Conservation (phyloP, 2,329 filamentous ascomycete genomes). For the Ceratocystis albifundus region DNA sequence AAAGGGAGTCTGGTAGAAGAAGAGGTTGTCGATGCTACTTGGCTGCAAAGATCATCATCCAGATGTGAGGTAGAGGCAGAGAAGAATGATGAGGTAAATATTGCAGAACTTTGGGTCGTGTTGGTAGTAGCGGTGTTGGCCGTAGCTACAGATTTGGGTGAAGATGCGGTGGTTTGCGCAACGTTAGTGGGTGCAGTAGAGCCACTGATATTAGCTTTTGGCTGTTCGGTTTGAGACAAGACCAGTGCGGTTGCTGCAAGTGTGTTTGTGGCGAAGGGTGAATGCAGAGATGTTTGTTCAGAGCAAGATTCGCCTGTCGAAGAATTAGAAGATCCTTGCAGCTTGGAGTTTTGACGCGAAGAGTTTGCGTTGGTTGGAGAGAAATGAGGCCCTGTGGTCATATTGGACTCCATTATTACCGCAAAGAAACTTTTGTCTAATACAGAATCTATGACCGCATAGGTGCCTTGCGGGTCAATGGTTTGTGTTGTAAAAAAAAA, state of each 20-base stretch:
- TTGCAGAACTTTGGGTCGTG: slow-evolving; percentile 17
- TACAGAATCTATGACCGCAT: background rate
- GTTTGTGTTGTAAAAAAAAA: background rate
- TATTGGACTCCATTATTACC: slow-evolving; percentile 13
- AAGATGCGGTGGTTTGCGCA: slow-evolving; percentile 15
- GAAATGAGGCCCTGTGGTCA: slow-evolving; percentile 6
- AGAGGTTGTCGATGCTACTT: slow-evolving; percentile 18
- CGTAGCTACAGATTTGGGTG: slow-evolving; percentile 19
- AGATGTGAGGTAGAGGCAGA: slow-evolving; percentile 22
- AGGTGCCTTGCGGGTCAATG: background rate
- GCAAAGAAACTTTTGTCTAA: background rate
- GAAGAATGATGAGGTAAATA: slow-evolving; percentile 22
- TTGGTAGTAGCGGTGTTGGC: slow-evolving; percentile 14
- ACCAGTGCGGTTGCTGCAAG: slow-evolving; percentile 14
- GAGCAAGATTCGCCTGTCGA: slow-evolving; percentile 7
- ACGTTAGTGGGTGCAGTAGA: slow-evolving; percentile 5
- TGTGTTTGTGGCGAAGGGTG: slow-evolving; percentile 15
- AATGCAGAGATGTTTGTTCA: slow-evolving; percentile 16
- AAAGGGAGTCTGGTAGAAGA: slow-evolving; percentile 17
- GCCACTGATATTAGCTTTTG: background rate
- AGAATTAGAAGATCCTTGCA: slow-evolving; percentile 17
- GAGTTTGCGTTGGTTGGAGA: background rate
- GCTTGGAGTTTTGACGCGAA: slow-evolving; percentile 18
- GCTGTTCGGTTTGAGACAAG: slow-evolving; percentile 11
- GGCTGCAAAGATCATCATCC: slow-evolving; percentile 21